phyloP scores from a whole-genome alignment of 306 rosid genomes.

The Lithocarpus polystachyus region DNA sequence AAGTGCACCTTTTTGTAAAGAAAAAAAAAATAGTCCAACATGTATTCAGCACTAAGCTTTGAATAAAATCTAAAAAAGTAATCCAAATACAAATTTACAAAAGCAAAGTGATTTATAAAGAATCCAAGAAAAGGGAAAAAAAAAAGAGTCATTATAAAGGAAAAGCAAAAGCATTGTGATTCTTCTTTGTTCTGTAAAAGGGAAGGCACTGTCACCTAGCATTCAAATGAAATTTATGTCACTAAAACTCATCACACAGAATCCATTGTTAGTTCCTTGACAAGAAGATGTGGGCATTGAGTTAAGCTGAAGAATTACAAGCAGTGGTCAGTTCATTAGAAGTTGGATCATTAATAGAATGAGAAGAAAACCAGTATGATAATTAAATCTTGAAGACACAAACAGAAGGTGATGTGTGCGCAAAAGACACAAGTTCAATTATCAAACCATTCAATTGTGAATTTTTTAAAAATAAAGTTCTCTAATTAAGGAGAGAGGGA shows the following conservation, averaged over 20 bases:
- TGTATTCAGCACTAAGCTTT: slow-evolving; percentile 30
- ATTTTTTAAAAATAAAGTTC: background rate
- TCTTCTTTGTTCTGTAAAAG: slow-evolving; percentile 35
- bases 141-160: slow-evolving; percentile 39
- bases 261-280: background rate
- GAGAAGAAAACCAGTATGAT: background rate
- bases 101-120: slow-evolving; percentile 41
- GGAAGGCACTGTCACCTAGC: slow-evolving; percentile 33
- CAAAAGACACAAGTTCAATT: background rate
- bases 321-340: no score
- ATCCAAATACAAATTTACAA: slow-evolving; percentile 17
- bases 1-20: slow-evolving; percentile 32
- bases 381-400: background rate
- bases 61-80: slow-evolving; percentile 18
- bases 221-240: slow-evolving; percentile 19
- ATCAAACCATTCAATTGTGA: background rate
- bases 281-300: background rate
- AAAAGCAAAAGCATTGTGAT: slow-evolving; percentile 50
- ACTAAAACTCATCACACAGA: background rate
- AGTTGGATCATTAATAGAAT: background rate
- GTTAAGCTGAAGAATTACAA: background rate
- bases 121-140: slow-evolving; percentile 63
- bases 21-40: slow-evolving; percentile 29
- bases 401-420: background rate
- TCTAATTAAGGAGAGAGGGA: background rate